phyloP scores from a whole-genome alignment of 1,139 yeast species.

The Pneumocystis murina region DNA sequence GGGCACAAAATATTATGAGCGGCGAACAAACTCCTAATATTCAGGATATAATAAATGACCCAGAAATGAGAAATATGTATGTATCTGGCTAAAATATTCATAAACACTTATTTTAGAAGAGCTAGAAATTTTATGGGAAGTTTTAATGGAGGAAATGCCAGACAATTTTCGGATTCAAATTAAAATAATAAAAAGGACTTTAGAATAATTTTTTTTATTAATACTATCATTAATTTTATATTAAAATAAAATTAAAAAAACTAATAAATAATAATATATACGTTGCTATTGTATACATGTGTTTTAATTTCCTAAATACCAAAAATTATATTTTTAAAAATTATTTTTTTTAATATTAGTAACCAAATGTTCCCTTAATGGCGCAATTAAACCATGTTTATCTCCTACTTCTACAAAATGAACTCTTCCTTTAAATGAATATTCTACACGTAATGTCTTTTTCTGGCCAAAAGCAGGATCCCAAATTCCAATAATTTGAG shows the following conservation, averaged over 20 bases:
- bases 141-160: slow-evolving; percentile 8
- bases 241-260: background rate
- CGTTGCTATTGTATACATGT: background rate
- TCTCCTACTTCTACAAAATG: slow-evolving; percentile 10
- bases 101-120: background rate
- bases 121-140: slow-evolving; percentile 9
- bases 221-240: background rate
- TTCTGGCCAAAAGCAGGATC: slow-evolving; percentile 11
- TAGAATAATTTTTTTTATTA: background rate
- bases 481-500: slow-evolving; percentile 6
- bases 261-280: background rate
- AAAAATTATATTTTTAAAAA: background rate
- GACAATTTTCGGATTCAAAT: background rate
- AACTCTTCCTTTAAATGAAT: slow-evolving; percentile 5
- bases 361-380: background rate
- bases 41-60: slow-evolving; percentile 10
- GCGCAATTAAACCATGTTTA: slow-evolving; percentile 7
- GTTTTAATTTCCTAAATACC: background rate
- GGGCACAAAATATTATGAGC: slow-evolving; percentile 9
- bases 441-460: slow-evolving; percentile 8
- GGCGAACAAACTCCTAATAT: slow-evolving; percentile 23
- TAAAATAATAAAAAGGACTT: background rate
- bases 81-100: background rate
- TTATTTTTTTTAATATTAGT: background rate
- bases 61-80: slow-evolving; percentile 10